Evolutionary conservation across 495 filamentous ascomycete genomes (phyloP).

Genomic region (Penicillium egyptiacum): DNA sequence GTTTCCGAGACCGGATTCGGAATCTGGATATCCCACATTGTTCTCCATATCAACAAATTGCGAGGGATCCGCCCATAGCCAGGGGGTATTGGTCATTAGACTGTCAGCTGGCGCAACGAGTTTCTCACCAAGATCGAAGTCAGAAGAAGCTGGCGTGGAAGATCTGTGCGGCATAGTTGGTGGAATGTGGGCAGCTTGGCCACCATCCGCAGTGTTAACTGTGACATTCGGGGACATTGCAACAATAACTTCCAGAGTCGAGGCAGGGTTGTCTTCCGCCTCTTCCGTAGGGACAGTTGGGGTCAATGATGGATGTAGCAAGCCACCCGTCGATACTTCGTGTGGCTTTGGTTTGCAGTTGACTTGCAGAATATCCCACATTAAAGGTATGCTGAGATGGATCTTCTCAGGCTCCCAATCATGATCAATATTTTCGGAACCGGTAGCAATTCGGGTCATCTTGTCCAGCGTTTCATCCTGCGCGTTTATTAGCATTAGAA

Average conservation of each 20-base stretch:
- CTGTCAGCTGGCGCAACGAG: slow-evolving; percentile 45
- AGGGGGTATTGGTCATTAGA: slow-evolving; percentile 48
- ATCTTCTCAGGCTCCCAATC: slow-evolving; percentile 50
- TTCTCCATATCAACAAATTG: slow-evolving; percentile 43
- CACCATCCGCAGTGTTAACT: slow-evolving; percentile 46
- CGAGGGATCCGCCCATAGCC: slow-evolving; percentile 46
- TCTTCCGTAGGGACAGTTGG: slow-evolving; percentile 30
- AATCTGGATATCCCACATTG: slow-evolving; percentile 37
- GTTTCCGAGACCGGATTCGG: slow-evolving; percentile 35
- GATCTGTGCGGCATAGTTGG: slow-evolving; percentile 27
- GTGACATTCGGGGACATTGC: slow-evolving; percentile 47
- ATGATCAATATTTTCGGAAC: slow-evolving; percentile 43
- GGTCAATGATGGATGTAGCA: slow-evolving; percentile 36
- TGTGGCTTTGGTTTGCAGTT: slow-evolving; percentile 32
- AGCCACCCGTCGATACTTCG: slow-evolving; percentile 29
- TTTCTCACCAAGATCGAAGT: slow-evolving; percentile 26
- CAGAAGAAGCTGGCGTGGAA: slow-evolving; percentile 26
- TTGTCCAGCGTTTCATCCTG: slow-evolving; percentile 45
- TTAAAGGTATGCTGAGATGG: slow-evolving; percentile 50
- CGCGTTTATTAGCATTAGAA: neutral
- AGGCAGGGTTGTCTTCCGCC: slow-evolving; percentile 25
- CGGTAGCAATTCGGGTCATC: slow-evolving; percentile 45
- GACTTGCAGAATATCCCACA: slow-evolving; percentile 50
- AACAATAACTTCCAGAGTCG: slow-evolving; percentile 46
- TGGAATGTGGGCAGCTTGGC: slow-evolving; percentile 42